phyloP scores from a whole-genome alignment of 768 basidiomycete genomes.

The Leccinum boreale region DNA sequence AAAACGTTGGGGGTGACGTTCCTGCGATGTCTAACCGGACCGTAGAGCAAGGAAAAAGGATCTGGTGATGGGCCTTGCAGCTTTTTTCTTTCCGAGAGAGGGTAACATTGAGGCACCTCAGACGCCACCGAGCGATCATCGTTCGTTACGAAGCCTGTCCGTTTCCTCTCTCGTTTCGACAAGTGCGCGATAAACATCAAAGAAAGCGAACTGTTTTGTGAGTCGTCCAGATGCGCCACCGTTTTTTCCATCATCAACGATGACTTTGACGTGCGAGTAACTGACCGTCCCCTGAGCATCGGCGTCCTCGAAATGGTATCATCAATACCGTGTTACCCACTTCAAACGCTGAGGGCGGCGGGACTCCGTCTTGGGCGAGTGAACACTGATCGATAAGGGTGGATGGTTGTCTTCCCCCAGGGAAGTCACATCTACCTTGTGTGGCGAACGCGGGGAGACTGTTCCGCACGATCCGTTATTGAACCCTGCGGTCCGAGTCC shows the following conservation, averaged over 20 bases:
- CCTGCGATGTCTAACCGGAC: slow-evolving; percentile 47
- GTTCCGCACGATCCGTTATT: slow-evolving; percentile 39
- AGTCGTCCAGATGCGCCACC: slow-evolving; percentile 43
- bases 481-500: slow-evolving; percentile 45
- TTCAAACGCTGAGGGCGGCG: slow-evolving; percentile 47
- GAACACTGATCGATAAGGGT: slow-evolving; percentile 52
- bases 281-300: slow-evolving; percentile 46
- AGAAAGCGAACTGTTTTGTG: slow-evolving; percentile 46
- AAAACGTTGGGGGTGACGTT: slow-evolving; percentile 28
- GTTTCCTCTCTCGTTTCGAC: slow-evolving; percentile 55
- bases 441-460: slow-evolving; percentile 40
- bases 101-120: slow-evolving; percentile 5
- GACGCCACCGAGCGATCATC: slow-evolving; percentile 28
- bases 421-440: slow-evolving; percentile 35
- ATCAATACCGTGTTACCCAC: slow-evolving; percentile 53
- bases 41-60: slow-evolving; percentile 44
- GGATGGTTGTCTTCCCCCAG: slow-evolving; percentile 43
- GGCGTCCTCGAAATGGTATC: slow-evolving; percentile 55
- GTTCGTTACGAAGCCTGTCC: slow-evolving; percentile 31
- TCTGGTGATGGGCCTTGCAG: slow-evolving; percentile 29
- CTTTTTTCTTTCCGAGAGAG: not conserved
- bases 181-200: slow-evolving; percentile 61
- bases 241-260: not conserved
- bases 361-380: slow-evolving; percentile 41
- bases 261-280: not conserved